phyloP scores from a whole-genome alignment of 345 rosid species.

The Pseudoturritis turrita region DNA sequence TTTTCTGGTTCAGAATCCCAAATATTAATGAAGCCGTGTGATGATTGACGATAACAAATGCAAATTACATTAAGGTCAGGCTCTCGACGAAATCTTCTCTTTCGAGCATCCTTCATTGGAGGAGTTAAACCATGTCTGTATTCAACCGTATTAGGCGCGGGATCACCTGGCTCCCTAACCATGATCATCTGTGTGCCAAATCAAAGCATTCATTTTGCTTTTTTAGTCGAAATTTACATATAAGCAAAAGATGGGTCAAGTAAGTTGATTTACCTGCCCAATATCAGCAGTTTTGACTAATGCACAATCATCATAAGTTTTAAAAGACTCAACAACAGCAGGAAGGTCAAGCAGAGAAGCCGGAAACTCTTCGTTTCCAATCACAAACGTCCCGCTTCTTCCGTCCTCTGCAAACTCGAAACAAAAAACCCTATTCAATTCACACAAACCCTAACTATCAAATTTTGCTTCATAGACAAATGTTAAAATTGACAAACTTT shows the following conservation, averaged over 20 bases:
- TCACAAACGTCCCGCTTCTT: constrained; percentile 70
- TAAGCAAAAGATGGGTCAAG: not conserved
- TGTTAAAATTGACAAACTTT: too few relatives aligned
- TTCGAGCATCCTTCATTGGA: constrained; percentile 97
- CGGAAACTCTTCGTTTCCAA: constrained; percentile 69
- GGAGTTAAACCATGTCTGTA: constrained; percentile 95
- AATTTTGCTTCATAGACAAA: not conserved
- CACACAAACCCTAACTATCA: not conserved
- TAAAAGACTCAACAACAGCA: constrained; percentile 84
- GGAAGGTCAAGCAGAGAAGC: constrained; percentile 89
- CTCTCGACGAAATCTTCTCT: constrained; percentile 93
- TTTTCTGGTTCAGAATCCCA: not conserved
- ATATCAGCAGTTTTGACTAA: constrained; percentile 89
- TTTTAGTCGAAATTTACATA: not conserved
- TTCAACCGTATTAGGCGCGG: constrained; percentile 71
- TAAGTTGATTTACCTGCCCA: constrained; percentile 60
- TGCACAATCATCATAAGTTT: constrained; percentile 86
- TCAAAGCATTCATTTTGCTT: not conserved
- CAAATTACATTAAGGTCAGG: constrained; percentile 85
- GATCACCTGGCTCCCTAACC: constrained; percentile 85
- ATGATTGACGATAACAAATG: not conserved
- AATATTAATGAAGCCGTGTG: not conserved
- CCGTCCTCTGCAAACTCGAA: constrained; percentile 65
- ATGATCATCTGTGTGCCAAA: constrained; percentile 64
- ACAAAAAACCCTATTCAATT: not conserved